Evolutionary conservation across 2,329 filamentous ascomycete species (phyloP).

Genomic region (Amylocarpus encephaloides): DNA sequence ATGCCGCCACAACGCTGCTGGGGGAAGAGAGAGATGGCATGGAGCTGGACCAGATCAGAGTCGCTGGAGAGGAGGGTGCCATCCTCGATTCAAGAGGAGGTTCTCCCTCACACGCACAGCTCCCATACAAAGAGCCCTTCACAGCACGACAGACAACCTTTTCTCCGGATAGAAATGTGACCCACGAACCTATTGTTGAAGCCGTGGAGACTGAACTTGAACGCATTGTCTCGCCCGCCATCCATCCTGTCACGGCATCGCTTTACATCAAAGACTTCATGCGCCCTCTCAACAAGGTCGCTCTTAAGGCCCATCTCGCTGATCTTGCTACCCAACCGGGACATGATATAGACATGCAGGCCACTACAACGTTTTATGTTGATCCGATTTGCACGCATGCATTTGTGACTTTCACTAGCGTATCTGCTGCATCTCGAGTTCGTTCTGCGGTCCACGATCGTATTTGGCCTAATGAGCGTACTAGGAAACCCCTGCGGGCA

Average conservation of each 20-base stretch:
- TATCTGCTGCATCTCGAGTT: constrained; percentile 67
- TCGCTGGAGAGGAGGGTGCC: neutral
- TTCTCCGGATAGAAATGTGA: constrained; percentile 9
- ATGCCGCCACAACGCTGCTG: neutral
- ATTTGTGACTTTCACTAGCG: constrained; percentile 65
- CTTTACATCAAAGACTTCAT: constrained; percentile 89
- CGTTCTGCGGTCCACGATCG: constrained; percentile 69
- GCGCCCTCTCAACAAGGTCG: constrained; percentile 68
- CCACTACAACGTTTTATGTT: constrained; percentile 66
- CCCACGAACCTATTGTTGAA: constrained; percentile 16
- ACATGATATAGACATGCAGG: constrained; percentile 43
- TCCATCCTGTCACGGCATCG: constrained; percentile 67
- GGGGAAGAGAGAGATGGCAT: neutral
- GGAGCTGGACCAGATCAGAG: neutral
- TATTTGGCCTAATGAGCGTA: constrained; percentile 82
- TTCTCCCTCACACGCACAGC: constrained; percentile 20
- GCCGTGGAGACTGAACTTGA: constrained; percentile 22
- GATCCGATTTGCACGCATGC: constrained; percentile 85
- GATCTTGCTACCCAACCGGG: constrained; percentile 58
- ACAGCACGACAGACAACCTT: constrained; percentile 1
- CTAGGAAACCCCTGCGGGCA: constrained; percentile 76
- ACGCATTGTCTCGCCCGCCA: constrained; percentile 44
- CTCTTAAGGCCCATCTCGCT: constrained; percentile 62
- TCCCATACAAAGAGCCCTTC: constrained; percentile 44
- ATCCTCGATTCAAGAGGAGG: constrained; percentile 5